Percentiles rank a stretch among this genome's conserved stretches.
These are phyloP conservation scores for Ogataea haglerorum DNA, from an alignment of 805 yeast genomes.

Conservation along the genomic window DNA sequence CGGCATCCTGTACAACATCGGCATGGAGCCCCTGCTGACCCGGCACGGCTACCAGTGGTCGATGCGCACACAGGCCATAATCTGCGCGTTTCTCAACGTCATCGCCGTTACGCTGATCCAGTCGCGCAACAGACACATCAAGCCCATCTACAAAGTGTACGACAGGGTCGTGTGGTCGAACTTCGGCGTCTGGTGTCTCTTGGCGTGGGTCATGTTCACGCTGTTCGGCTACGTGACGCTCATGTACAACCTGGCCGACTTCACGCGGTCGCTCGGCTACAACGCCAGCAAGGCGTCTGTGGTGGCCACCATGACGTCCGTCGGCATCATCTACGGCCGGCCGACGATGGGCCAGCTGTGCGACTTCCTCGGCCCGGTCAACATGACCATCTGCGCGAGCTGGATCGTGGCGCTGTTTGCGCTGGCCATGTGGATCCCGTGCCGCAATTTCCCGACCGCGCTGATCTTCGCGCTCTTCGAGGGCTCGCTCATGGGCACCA, in stretches of 20 bases:
- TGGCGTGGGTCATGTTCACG: slow-evolving; percentile 44
- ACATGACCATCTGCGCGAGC: slow-evolving; percentile 39
- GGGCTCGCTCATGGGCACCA: slow-evolving; percentile 60
- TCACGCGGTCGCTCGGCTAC: slow-evolving; percentile 59
- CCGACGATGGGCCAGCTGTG: slow-evolving; percentile 51
- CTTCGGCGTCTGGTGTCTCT: slow-evolving; percentile 33
- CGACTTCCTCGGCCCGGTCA: slow-evolving; percentile 51
- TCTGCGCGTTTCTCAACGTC: slow-evolving; percentile 33
- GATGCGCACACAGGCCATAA: slow-evolving; percentile 44
- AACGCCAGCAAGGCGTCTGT: slow-evolving; percentile 50
- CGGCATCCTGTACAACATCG: slow-evolving; percentile 48
- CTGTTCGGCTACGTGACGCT: slow-evolving; percentile 60
- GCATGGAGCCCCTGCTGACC: slow-evolving; percentile 43
- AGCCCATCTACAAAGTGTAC: slow-evolving; percentile 36
- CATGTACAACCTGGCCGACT: slow-evolving; percentile 57
- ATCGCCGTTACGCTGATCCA: slow-evolving; percentile 36
- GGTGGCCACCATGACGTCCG: slow-evolving; percentile 57
- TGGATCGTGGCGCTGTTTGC: slow-evolving; percentile 39
- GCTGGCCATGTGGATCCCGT: slow-evolving; percentile 56
- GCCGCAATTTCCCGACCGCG: slow-evolving; percentile 54
- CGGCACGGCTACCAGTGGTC: slow-evolving; percentile 45
- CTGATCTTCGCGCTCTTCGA: slow-evolving; percentile 47
- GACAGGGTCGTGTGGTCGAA: slow-evolving; percentile 39
- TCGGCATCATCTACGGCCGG: slow-evolving; percentile 54
- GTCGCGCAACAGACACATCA: slow-evolving; percentile 37